Percentiles rank a stretch among this genome's conserved stretches.
phyloP scores from a whole-genome alignment of 2,329 filamentous ascomycete species.

The Mariannaea sp. region DNA sequence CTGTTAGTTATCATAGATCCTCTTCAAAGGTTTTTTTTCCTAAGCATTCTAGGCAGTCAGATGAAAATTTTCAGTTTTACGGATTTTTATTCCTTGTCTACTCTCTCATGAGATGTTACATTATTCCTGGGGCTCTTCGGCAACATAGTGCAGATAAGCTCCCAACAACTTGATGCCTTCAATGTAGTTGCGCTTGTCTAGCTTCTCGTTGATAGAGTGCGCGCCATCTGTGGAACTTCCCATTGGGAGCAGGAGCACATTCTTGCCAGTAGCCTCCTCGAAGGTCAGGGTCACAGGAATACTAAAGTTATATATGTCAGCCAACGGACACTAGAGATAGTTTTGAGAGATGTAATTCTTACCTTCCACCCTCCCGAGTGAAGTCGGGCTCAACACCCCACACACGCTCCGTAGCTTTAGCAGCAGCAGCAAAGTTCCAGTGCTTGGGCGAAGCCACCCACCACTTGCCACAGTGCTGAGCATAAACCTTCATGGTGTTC shows the following conservation, averaged over 20 bases:
- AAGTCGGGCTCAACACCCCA: constrained; percentile 94
- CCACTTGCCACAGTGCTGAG: constrained; percentile 95
- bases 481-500: constrained; percentile 81
- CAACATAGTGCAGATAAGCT: constrained; percentile 94
- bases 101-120: constrained; percentile 22
- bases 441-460: constrained; percentile 98
- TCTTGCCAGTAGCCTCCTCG: constrained; percentile 97
- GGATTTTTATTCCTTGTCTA: not conserved
- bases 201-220: constrained; percentile 98
- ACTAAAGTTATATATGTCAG: constrained; percentile 52
- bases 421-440: constrained; percentile 96
- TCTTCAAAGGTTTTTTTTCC: no score
- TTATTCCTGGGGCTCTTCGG: constrained; percentile 73
- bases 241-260: constrained; percentile 94
- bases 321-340: constrained; percentile 18
- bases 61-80: not conserved
- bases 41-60: no score
- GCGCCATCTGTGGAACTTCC: constrained; percentile 95
- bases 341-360: constrained; percentile 39
- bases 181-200: constrained; percentile 97
- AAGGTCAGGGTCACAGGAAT: constrained; percentile 98
- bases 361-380: constrained; percentile 92
- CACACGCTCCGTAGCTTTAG: constrained; percentile 94
- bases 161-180: constrained; percentile 96
- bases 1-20: no score